Conservation (phyloP, 495 filamentous ascomycete species). For the Xylaria longipes region DNA sequence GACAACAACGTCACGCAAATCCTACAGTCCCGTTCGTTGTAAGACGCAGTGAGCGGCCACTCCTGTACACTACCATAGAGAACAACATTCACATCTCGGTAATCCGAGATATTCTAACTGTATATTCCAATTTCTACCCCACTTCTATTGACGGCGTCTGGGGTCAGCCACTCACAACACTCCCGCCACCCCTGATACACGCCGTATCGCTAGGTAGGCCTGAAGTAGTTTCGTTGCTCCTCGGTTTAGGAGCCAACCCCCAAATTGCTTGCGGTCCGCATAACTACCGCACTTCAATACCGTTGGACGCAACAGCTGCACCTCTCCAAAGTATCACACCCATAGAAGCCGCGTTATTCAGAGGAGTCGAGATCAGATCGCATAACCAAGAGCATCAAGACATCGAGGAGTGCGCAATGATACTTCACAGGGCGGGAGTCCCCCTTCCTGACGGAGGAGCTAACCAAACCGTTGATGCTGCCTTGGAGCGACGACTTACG, state of each 20-base stretch:
- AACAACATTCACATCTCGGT: neutral
- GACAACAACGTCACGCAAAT: neutral
- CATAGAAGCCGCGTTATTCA: neutral
- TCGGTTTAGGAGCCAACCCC: neutral
- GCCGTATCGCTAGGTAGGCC: neutral
- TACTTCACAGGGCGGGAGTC: neutral
- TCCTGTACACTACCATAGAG: neutral
- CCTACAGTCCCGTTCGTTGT: too few species aligned
- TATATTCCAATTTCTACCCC: neutral
- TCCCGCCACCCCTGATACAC: neutral
- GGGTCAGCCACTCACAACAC: neutral
- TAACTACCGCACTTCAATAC: neutral
- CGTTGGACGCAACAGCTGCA: neutral
- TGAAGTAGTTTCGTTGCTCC: neutral
- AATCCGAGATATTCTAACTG: neutral
- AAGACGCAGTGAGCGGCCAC: neutral
- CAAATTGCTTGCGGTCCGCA: too few species aligned
- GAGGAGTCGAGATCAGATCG: neutral
- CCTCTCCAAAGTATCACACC: neutral
- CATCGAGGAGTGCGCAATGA: constrained; percentile 14
- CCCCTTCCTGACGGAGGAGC: neutral
- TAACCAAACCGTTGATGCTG: too few species aligned
- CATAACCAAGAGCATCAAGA: neutral
- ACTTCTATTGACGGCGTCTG: constrained; percentile 9
- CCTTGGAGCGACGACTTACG: neutral